Evolutionary conservation across 768 basidiomycete genomes (phyloP), one percentile per base, ranked within the genome.

Genomic region (Baorangia bicolor): DNA sequence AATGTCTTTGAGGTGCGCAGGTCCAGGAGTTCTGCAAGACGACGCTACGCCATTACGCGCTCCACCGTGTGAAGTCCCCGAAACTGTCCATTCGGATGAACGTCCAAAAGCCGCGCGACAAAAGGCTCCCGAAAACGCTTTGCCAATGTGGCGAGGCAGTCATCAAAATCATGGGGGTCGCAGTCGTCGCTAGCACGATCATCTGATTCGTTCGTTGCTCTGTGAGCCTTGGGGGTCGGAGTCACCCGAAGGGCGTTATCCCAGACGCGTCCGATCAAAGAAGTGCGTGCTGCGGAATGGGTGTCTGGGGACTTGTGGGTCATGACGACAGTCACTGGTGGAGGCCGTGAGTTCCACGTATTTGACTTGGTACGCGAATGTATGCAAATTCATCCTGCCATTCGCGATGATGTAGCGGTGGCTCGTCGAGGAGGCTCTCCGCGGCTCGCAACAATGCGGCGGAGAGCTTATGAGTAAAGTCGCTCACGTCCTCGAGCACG

Each of bases 401-500:
- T 68, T 69, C 14, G 67, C 67, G 35, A 68, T 69, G 25, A 67
- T 69, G 49, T 69, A 68, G 25, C 65, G 66, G 66, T 3, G 66
- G 68, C 1, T 68, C 62, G 2, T 61, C 27, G 18, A 67, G 51
- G 23, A 68, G 47, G 21, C 38, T 51, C 47, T 67, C 65, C 1
- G 65, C 58, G 21, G 59, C 18, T 2, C 53, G 63, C 31, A 68
- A 16, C 13, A 53, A 12, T 0, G 42, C 31, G 16, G 65, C 62
- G n/a, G 53, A 58, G 31, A 69, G 5, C 49, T 51, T 64, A 23
- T 57, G 55, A 0, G 59, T 55, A 14, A 67, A 42, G 30, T 55
- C 48, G 40, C 55, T 64, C 34, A 66, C 42, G 14, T 40, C 44
- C 34, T 55, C 57, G 21, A 67, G n/a, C 23, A 59, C 20, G 33